phyloP scores from a whole-genome alignment of 768 basidiomycete species.

The Crepidotus variabilis region DNA sequence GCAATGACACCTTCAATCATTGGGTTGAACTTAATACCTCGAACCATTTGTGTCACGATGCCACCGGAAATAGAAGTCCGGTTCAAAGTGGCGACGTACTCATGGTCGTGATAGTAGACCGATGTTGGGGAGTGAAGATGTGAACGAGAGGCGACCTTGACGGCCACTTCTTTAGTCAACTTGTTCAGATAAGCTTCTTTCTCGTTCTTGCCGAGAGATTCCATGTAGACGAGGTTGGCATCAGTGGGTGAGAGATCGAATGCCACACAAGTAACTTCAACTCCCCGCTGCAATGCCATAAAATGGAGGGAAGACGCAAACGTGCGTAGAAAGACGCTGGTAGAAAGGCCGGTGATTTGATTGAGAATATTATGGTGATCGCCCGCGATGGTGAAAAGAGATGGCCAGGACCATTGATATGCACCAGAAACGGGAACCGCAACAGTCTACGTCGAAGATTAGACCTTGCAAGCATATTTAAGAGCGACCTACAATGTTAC shows the following conservation, averaged over 20 bases:
- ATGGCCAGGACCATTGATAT: conserved; percentile 14
- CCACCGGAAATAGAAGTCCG: not conserved
- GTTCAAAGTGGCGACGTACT: not conserved
- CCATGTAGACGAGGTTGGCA: not conserved
- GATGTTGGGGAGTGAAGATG: not conserved
- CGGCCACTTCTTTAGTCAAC: not conserved
- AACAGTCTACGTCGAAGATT: conserved; percentile 18
- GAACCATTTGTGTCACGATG: not conserved
- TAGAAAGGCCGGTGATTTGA: conserved; percentile 28
- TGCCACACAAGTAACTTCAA: conserved; percentile 22
- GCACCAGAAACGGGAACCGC: conserved; percentile 22
- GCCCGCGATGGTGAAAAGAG: conserved; percentile 7
- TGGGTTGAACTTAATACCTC: not conserved
- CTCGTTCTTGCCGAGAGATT: not conserved
- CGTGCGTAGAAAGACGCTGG: conserved; percentile 27
- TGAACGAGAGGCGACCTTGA: not conserved
- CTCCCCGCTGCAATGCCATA: conserved; percentile 18
- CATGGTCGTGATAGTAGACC: not conserved
- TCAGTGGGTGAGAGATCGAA: not conserved
- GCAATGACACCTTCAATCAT: not conserved
- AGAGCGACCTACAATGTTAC: conserved; percentile 23
- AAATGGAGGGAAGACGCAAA: conserved; percentile 25
- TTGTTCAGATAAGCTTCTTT: not conserved
- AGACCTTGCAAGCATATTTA: not conserved
- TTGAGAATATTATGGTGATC: conserved; percentile 7